Base-by-base conservation (phyloP, 805 yeast genomes). In the Priceomyces medius region DNA sequence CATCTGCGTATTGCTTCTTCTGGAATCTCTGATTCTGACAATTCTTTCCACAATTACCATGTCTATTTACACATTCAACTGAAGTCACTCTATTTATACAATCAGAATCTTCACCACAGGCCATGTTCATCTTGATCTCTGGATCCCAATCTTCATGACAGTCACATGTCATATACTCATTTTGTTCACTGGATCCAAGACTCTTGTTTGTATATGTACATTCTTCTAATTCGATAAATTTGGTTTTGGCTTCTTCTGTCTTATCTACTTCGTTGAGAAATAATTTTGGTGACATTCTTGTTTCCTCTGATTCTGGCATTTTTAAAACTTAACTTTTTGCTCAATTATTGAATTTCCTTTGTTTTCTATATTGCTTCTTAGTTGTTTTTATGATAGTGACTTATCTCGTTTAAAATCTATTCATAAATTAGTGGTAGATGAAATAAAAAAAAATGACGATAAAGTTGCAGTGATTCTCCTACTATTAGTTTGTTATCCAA, bases 1-100 rank as follows among this genome's bases (percentile, higher is more conserved):
- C 83, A 7, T 71, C 53, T 1, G 96, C 86, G 59, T 84, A 87
- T 59, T 83, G 77, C 43, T 72, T 71, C 40, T 73, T 75, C 62
- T 93, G 99, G 59, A 91, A 91, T 43, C 98, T 66, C 60, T 89
- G 97, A 60, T 91, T 91, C 48, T 75, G 81, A 66, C 99, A 91
- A 53, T 76, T 71, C 20, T 72, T 69, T 23, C 96, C 96, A 63
- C 98, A 91, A 17, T 51, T 46, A 55, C 87, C 78, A 37, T 74
- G 70, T 14, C 73, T 85, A 55, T 83, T 79, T 2, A 81, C 76
- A 76, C 99, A 91, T 63, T 91, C 99, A 37, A 91, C 89, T 29
- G 89, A 85, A 0, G 98, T 93, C 38, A 89, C 76, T 38, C 98
- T 68, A 63, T 91, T 91, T 54, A 93, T 89, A 75, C 99, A 91